Evolutionary conservation across 2,329 filamentous ascomycete genomes (phyloP).

Genomic region (Ophiostoma himal-ulmi): DNA sequence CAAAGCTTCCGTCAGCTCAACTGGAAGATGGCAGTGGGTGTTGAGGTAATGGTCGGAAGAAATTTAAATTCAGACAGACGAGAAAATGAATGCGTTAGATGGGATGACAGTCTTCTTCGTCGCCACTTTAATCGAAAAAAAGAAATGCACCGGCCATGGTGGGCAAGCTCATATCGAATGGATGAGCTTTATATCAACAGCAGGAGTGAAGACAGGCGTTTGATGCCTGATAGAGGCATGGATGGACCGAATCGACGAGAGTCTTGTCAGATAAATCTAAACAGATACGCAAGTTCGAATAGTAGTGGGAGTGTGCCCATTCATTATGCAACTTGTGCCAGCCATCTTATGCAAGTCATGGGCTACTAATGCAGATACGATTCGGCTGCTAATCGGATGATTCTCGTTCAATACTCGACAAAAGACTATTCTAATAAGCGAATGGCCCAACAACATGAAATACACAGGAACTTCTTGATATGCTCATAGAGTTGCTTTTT

Average conservation of each 20-base stretch:
- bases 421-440: not conserved
- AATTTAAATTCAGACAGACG: not conserved
- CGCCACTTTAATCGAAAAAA: not conserved
- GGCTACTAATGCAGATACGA: conserved; percentile 20
- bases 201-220: not conserved
- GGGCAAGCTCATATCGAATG: not conserved
- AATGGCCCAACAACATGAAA: not conserved
- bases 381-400: not conserved
- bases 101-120: not conserved
- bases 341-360: conserved; percentile 21
- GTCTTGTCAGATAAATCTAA: too few species aligned
- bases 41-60: not conserved
- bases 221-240: not conserved
- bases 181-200: not conserved
- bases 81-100: not conserved
- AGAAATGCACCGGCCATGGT: not conserved
- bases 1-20: not conserved
- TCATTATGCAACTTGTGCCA: conserved; percentile 5
- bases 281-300: too few species aligned
- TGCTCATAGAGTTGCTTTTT: not conserved
- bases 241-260: not conserved
- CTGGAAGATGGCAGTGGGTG: not conserved
- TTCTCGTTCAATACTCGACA: not conserved
- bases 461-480: not conserved
- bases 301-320: not conserved